phyloP scores from a whole-genome alignment of 805 yeast genomes.

The Cyberlindnera euphorbiae region DNA sequence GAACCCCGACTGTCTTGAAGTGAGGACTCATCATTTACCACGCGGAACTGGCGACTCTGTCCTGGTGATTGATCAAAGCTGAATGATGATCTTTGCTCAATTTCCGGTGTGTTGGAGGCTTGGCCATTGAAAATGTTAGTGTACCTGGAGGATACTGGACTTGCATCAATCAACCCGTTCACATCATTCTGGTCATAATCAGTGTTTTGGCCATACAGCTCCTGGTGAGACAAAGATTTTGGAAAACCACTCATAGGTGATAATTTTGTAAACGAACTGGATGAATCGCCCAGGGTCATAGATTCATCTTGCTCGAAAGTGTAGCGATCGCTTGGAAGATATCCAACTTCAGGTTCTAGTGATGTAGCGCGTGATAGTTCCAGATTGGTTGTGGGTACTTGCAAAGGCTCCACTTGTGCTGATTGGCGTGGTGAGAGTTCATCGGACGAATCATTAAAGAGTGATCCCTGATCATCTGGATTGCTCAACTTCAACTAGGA shows the following conservation, averaged over 20 bases:
- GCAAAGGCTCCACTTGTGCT: constrained; percentile 1
- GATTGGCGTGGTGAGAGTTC: constrained; percentile 1
- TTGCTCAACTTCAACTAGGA: neutral
- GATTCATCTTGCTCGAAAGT: neutral
- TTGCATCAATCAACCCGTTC: too few relatives aligned
- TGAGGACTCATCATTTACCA: constrained; percentile 9
- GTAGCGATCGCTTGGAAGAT: constrained; percentile 3
- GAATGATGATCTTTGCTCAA: constrained; percentile 9
- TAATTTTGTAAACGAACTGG: neutral
- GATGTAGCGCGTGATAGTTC: constrained; percentile 6
- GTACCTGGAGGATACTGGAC: neutral
- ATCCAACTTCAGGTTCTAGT: constrained; percentile 9
- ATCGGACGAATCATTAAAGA: constrained; percentile 22
- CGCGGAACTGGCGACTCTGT: constrained; percentile 7
- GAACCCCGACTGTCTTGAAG: constrained; percentile 1
- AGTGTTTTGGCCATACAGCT: neutral
- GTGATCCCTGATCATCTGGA: constrained; percentile 5
- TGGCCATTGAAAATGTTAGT: neutral
- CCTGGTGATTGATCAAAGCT: constrained; percentile 10
- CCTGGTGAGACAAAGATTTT: constrained; percentile 3
- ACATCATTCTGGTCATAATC: too few relatives aligned
- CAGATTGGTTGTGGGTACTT: too few relatives aligned
- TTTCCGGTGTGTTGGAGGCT: neutral
- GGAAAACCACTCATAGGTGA: neutral
- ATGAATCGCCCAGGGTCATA: too few relatives aligned